Evolutionary conservation across 179 eudicot species (phyloP).

Genomic region (Patellifolia procumbens): DNA sequence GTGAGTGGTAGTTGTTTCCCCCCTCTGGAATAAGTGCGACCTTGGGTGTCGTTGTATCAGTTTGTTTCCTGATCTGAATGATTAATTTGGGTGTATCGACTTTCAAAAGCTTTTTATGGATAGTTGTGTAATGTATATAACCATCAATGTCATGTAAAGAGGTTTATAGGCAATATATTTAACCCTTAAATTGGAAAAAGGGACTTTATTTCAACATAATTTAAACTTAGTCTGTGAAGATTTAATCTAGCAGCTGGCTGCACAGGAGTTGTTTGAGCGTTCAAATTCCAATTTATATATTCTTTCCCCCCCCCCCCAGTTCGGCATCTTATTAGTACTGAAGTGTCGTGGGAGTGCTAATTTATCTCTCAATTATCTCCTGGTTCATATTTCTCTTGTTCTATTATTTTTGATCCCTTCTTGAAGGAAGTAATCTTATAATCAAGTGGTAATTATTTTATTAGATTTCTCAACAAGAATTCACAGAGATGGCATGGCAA

Average conservation of each 20-base stretch:
- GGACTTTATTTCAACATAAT: background rate
- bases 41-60: background rate
- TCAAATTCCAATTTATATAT: background rate
- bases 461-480: conserved; percentile 89
- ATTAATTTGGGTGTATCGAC: background rate
- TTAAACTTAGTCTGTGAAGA: background rate
- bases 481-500: conserved; percentile 99
- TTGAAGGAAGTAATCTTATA: background rate
- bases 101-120: background rate
- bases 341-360: background rate
- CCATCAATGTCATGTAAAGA: background rate
- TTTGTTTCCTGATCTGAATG: background rate
- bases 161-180: background rate
- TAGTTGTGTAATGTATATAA: background rate
- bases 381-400: background rate
- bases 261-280: background rate
- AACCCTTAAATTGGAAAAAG: background rate
- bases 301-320: background rate
- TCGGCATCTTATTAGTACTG: background rate
- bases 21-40: background rate
- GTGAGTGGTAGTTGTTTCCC: background rate
- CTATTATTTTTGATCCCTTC: background rate
- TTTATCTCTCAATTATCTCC: background rate
- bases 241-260: background rate
- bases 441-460: conserved; percentile 10